Evolutionary conservation across 1,139 yeast species (phyloP).

Genomic region (Spencermartinsiella ligniputridi): DNA sequence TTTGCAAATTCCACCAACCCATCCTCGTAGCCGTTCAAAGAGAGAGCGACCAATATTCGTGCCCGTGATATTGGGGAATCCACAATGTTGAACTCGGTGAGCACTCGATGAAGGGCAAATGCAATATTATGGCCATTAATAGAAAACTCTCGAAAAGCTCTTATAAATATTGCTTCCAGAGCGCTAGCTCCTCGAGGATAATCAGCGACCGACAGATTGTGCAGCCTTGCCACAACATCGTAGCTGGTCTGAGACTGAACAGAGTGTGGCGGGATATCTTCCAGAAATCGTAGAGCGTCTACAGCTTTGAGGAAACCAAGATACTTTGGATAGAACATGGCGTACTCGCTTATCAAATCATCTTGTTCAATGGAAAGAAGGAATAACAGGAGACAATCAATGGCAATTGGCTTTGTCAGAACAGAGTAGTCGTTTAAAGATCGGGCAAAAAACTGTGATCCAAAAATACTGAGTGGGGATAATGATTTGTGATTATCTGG

Average conservation of each 20-base stretch:
- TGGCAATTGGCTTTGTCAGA: slow-evolving; percentile 14
- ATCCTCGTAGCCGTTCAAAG: slow-evolving; percentile 3
- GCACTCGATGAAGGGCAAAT: background rate
- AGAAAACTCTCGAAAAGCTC: background rate
- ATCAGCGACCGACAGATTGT: background rate
- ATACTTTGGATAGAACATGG: slow-evolving; percentile 17
- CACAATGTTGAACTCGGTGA: background rate
- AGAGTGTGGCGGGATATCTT: background rate
- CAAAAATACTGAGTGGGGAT: slow-evolving; percentile 15
- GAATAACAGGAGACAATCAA: slow-evolving; percentile 21
- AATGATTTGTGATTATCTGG: background rate
- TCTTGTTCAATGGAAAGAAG: slow-evolving; percentile 19
- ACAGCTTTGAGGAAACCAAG: slow-evolving; percentile 16
- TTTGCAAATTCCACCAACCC: slow-evolving; percentile 9
- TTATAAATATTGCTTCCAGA: background rate
- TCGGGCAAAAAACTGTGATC: slow-evolving; percentile 17
- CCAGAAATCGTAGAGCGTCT: slow-evolving; percentile 9
- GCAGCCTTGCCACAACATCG: background rate
- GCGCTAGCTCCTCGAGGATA: background rate
- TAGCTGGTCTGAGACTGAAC: background rate
- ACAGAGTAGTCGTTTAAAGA: slow-evolving; percentile 18
- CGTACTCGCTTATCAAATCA: slow-evolving; percentile 20
- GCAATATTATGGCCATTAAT: background rate
- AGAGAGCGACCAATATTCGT: slow-evolving; percentile 8
- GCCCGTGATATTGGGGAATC: background rate